These are phyloP conservation scores for Scutellaria minor DNA, from an alignment of 257 asterid genomes.

Conservation along the genomic window DNA sequence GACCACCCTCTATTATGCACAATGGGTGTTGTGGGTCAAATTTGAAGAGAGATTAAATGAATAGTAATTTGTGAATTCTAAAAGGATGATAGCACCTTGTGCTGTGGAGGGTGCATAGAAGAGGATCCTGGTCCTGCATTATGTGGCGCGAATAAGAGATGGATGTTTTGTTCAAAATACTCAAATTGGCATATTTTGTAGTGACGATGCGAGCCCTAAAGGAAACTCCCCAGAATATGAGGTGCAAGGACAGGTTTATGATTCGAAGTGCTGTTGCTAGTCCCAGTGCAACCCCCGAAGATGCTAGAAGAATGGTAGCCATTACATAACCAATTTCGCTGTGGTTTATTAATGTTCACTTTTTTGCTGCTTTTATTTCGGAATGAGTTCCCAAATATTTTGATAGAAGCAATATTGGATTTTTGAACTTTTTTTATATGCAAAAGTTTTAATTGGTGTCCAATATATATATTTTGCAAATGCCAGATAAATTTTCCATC, in stretches of 20 bases:
- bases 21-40: too few relatives aligned
- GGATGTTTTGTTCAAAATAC: slow-evolving; percentile 17
- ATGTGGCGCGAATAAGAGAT: background rate
- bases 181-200: slow-evolving; percentile 29
- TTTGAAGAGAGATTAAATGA: too few relatives aligned
- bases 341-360: background rate
- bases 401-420: background rate
- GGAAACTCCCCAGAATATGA: slow-evolving; percentile 55
- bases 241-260: slow-evolving; percentile 73
- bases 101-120: too few relatives aligned
- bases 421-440: background rate
- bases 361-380: background rate
- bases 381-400: background rate
- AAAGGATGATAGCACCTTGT: too few relatives aligned
- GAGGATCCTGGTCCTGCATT: background rate
- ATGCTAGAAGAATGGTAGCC: slow-evolving; percentile 49
- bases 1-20: too few relatives aligned
- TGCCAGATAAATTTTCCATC: background rate
- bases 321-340: background rate
- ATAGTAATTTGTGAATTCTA: too few relatives aligned
- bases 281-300: slow-evolving; percentile 44
- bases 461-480: background rate
- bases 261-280: slow-evolving; percentile 59
- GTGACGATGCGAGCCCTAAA: slow-evolving; percentile 57
- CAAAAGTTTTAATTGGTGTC: background rate